Evolutionary conservation across 2,329 filamentous ascomycete species (phyloP).

Genomic region (Microsporum canis): DNA sequence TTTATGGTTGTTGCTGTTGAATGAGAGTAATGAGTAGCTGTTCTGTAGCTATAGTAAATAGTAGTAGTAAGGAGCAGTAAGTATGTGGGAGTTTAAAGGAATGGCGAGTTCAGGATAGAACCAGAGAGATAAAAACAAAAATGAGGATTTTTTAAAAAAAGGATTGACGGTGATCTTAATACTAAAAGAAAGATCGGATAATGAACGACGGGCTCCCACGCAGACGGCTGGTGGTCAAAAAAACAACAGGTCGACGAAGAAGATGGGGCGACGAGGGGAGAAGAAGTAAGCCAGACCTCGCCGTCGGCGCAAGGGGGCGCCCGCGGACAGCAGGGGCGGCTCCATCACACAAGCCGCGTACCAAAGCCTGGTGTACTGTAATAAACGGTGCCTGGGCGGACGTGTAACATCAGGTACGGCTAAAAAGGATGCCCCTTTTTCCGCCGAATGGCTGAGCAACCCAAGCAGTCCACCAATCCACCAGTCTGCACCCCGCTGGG

Average conservation of each 20-base stretch:
- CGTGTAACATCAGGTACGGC: constrained; percentile 2
- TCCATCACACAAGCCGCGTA: constrained; percentile 5
- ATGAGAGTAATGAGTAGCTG: not conserved
- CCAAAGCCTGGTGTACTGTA: constrained; percentile 4
- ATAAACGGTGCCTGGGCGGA: constrained; percentile 3
- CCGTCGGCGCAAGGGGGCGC: not conserved
- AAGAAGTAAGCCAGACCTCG: constrained; percentile 3
- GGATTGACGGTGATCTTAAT: constrained; percentile 10
- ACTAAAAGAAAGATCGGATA: constrained; percentile 6
- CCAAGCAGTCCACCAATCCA: not conserved
- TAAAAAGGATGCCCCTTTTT: constrained; percentile 2
- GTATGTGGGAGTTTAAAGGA: constrained; percentile 9
- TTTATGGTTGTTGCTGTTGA: not conserved
- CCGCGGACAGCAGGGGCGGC: constrained; percentile 3
- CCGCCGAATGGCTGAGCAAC: constrained; percentile 1
- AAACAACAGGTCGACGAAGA: not conserved
- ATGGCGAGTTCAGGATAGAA: constrained; percentile 1
- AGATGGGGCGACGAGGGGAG: constrained; percentile 1
- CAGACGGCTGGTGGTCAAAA: constrained; percentile 1
- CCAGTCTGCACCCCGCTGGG: constrained; percentile 2
- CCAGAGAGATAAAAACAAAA: constrained; percentile 12
- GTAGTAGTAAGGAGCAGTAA: not conserved
- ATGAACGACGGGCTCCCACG: constrained; percentile 2
- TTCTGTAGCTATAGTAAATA: not conserved
- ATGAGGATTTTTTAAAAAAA: constrained; percentile 8